Base-by-base conservation (phyloP, 768 basidiomycete genomes). In the Cyclocybe cylindracea region DNA sequence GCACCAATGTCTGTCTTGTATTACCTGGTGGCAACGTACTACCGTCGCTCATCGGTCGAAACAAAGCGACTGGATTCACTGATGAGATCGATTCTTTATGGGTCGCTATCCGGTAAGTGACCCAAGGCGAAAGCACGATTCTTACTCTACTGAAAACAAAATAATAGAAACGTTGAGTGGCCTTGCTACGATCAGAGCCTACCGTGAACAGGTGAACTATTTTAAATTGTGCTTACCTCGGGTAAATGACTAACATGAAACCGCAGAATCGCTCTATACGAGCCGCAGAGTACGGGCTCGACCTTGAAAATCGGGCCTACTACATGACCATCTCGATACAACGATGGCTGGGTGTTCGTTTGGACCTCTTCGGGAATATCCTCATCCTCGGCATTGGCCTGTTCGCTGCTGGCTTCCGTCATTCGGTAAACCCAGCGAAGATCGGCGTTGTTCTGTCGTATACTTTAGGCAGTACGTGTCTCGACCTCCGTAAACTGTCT, bases 371-470 rank as follows among this genome's bases (percentile, higher is more conserved):
- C n/a, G 85, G 82, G 1, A 86, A 87, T 59, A 56, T 83, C 13
- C 66, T 91, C 9, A 75, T 90, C 31, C 71, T 90, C n/a, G 85
- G 86, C 1, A 87, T 92, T 44, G 83, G 74, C 3, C 68, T 91
- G 10, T 89, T 90, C 63, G 86, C 85, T 7, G 82, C 83, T n/a
- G 81, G 82, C 3, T 84, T 84, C 67, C 68, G 85, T n/a, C 69
- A 76, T 39, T 66, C 76, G 0, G 78, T 84, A 10, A 72, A 80
- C 54, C 84, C 87, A 4, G 59, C 79, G 5, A 80, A 78, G 57
- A 78, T 82, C 48, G 83, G 83, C 32, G 79, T 82, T 0, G 79
- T 82, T 0, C 64, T 84, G 14, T 75, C 78, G 1, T 83, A 82
- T 56, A 72, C 76, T 2, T 60, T 75, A 14, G 67, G 73, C 63